These are phyloP conservation scores for Crassisporium funariophilum DNA, from an alignment of 768 basidiomycete species.

Conservation along the genomic window DNA sequence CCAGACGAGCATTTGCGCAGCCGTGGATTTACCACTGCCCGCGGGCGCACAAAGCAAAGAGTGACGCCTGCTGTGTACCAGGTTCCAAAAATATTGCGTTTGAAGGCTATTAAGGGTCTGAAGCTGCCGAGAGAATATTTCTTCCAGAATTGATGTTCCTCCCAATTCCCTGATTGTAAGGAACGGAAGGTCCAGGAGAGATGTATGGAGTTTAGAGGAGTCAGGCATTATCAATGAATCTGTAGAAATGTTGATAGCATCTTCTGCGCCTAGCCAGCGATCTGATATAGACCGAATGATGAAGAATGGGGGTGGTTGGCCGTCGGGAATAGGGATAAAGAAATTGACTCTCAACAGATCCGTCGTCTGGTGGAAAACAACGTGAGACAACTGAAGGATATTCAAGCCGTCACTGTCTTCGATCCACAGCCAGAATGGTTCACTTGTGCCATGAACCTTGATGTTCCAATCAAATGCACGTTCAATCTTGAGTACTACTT, in stretches of 20 bases:
- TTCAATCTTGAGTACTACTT: slow-evolving; percentile 63
- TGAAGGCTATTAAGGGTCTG: slow-evolving; percentile 82
- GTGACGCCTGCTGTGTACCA: slow-evolving; percentile 68
- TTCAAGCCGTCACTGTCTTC: slow-evolving; percentile 82
- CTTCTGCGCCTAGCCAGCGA: slow-evolving; percentile 91
- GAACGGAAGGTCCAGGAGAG: slow-evolving; percentile 74
- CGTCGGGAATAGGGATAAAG: slow-evolving; percentile 69
- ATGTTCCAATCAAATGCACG: slow-evolving; percentile 80
- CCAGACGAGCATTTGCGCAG: slow-evolving; percentile 76
- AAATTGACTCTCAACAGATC: slow-evolving; percentile 69
- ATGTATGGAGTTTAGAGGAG: slow-evolving; percentile 55
- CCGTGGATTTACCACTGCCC: slow-evolving; percentile 77
- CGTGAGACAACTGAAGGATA: slow-evolving; percentile 79
- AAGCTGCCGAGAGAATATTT: slow-evolving; percentile 46
- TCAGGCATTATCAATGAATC: slow-evolving; percentile 77
- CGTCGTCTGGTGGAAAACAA: slow-evolving; percentile 71
- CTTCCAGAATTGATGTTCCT: slow-evolving; percentile 44
- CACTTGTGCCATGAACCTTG: slow-evolving; percentile 70
- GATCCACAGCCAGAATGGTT: slow-evolving; percentile 96
- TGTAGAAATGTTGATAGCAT: slow-evolving; percentile 64
- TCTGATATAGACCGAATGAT: slow-evolving; percentile 85
- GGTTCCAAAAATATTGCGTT: slow-evolving; percentile 85
- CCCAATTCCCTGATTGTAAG: slow-evolving; percentile 43
- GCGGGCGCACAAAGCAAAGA: slow-evolving; percentile 77
- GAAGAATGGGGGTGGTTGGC: slow-evolving; percentile 61